Evolutionary conservation across 2,329 filamentous ascomycete species (phyloP).

Genomic region (Myriosclerotinia curreyana): DNA sequence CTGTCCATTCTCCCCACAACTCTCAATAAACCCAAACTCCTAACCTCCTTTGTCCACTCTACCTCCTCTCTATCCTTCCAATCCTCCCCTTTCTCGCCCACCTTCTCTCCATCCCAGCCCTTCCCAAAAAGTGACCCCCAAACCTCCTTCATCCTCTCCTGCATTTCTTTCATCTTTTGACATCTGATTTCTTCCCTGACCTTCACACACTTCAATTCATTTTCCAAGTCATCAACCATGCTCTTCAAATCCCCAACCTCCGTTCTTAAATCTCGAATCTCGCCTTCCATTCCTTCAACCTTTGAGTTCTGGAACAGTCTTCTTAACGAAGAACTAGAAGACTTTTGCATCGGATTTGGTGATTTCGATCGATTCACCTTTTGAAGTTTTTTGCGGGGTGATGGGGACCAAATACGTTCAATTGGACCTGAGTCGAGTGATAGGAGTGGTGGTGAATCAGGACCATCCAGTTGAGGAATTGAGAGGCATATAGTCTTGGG

Average conservation of each 20-base stretch:
- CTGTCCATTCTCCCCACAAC: neutral
- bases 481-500: neutral
- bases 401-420: neutral
- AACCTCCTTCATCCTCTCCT: neutral
- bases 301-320: constrained; percentile 3
- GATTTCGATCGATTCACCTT: constrained; percentile 2
- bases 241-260: neutral
- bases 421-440: neutral
- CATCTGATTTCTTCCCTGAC: neutral
- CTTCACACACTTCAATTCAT: neutral
- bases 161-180: neutral
- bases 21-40: neutral
- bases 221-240: neutral
- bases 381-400: constrained; percentile 2
- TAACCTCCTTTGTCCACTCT: neutral
- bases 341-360: neutral
- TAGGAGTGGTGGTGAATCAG: neutral
- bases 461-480: constrained; percentile 2
- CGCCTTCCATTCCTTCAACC: constrained; percentile 1
- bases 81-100: neutral
- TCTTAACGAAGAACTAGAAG: constrained; percentile 3
- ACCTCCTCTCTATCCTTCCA: neutral
- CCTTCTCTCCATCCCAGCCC: neutral
- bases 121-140: constrained; percentile 3
- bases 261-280: neutral